Base-by-base conservation (phyloP, 805 yeast species). In the Candida nitratophila region DNA sequence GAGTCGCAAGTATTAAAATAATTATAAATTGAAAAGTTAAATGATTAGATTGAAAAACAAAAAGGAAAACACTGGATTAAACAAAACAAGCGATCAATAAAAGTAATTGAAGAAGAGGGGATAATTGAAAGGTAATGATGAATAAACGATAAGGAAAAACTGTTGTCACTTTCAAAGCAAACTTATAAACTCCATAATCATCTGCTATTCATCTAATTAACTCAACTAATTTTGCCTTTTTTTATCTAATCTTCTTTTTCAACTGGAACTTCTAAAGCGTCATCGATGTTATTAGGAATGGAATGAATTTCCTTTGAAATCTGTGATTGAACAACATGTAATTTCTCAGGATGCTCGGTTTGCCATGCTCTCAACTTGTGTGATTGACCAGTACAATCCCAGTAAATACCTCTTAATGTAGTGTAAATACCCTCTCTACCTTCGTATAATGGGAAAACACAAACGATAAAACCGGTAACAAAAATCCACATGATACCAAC, bases 401-500 rank as follows among this genome's bases (percentile, higher is more conserved):
- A 88, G 63, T 83, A 87, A 29, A 88, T 74, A 43, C 95, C 96
- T 54, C 95, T 74, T 16, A 70, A 50, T 0, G 91, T 76, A 26
- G 79, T 74, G 59, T 61, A 76, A 26, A 87, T 75, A 2, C 82
- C 86, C 27, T 68, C 63, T 51, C 91, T 70, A 38, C 95, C 90
- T 62, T 88, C 89, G 68, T 73, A 74, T 35, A 87, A 53, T 36
- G 96, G 96, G 51, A 71, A 81, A 30, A 86, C 44, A 19, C 79
- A 71, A 24, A 86, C 93, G 45, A 77, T 68, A 48, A 73, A 71
- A 0, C 78, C 79, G 32, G 84, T 74, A 54, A 75, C 69, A 65
- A 86, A 86, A 31, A 86, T 66, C 96, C 96, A 88, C 46, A 87
- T 78, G 43, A 89, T 77, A 47, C 83, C 79, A 27, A 88, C 95